Conservation (phyloP, 345 rosid species). For the Erysimum cheiranthoides region DNA sequence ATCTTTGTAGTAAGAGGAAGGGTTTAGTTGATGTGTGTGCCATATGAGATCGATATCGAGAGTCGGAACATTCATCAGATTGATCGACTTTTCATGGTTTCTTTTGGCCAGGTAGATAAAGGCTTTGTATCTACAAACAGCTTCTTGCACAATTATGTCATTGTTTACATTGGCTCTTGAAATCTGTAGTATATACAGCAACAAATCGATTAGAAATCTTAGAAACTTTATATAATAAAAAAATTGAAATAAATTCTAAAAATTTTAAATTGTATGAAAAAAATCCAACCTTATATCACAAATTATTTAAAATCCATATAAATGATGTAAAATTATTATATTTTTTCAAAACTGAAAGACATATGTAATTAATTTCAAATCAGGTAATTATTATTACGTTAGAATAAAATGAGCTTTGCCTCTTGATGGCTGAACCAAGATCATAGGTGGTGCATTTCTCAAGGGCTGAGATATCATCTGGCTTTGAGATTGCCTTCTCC, state of each 20-base stretch:
- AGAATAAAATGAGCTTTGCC: neutral
- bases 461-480: constrained; percentile 43
- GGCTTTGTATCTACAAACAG: constrained; percentile 84
- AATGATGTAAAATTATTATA: neutral
- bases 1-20: constrained; percentile 72
- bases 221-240: no score
- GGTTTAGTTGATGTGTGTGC: constrained; percentile 91
- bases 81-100: constrained; percentile 67
- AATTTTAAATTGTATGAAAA: no score
- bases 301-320: neutral
- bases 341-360: neutral
- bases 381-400: neutral
- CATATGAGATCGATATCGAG: constrained; percentile 90
- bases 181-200: constrained; percentile 64
- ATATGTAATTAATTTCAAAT: neutral
- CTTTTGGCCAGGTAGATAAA: constrained; percentile 77
- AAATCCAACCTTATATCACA: constrained; percentile 50
- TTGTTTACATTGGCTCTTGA: constrained; percentile 62
- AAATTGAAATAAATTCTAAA: no score
- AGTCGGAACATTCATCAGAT: constrained; percentile 80
- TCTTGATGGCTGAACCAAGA: constrained; percentile 59
- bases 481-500: constrained; percentile 31
- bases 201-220: constrained; percentile 54
- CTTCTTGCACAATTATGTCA: constrained; percentile 69
- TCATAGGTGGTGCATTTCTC: constrained; percentile 68